phyloP scores from a whole-genome alignment of 106 monocot genomes.

The Phalaenopsis aphrodite region DNA sequence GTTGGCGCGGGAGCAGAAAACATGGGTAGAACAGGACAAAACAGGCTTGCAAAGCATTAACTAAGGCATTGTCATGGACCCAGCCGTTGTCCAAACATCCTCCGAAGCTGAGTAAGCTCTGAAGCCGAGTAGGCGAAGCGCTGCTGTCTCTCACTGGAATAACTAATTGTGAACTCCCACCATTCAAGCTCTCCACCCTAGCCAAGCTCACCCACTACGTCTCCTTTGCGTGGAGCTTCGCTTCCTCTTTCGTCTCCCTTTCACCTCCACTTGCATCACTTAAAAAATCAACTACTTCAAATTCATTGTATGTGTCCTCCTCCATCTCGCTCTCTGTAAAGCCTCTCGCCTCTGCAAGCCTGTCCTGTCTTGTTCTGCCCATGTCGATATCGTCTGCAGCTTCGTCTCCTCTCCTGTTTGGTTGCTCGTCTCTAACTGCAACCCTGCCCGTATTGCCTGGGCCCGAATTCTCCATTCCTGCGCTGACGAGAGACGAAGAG shows the following conservation, averaged over 20 bases:
- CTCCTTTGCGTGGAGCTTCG: slow-evolving; percentile 42
- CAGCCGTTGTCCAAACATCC: neutral
- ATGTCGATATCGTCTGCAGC: slow-evolving; percentile 65
- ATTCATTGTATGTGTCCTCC: slow-evolving; percentile 46
- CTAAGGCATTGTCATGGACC: neutral
- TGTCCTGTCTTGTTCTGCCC: slow-evolving; percentile 12
- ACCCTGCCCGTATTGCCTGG: slow-evolving; percentile 59
- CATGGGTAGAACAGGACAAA: too few relatives aligned
- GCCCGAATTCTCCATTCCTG: slow-evolving; percentile 21
- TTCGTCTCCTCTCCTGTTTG: slow-evolving; percentile 42
- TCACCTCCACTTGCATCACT: slow-evolving; percentile 9
- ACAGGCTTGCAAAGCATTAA: too few relatives aligned
- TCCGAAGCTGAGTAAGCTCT: slow-evolving; percentile 1
- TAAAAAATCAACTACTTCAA: slow-evolving; percentile 60
- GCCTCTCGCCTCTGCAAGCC: slow-evolving; percentile 34
- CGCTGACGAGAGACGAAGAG: slow-evolving; percentile 1
- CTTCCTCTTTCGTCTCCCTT: slow-evolving; percentile 30
- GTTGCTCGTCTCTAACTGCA: slow-evolving; percentile 75
- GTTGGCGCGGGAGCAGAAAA: too few relatives aligned
- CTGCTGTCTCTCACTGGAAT: slow-evolving; percentile 14
- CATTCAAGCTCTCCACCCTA: slow-evolving; percentile 21
- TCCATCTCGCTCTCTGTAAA: slow-evolving; percentile 45
- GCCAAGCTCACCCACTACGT: slow-evolving; percentile 23
- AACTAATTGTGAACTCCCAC: slow-evolving; percentile 3
- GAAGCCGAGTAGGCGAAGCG: slow-evolving; percentile 1